Evolutionary conservation across 768 basidiomycete species (phyloP).

Genomic region (Gloeopeniophorella convolvens): DNA sequence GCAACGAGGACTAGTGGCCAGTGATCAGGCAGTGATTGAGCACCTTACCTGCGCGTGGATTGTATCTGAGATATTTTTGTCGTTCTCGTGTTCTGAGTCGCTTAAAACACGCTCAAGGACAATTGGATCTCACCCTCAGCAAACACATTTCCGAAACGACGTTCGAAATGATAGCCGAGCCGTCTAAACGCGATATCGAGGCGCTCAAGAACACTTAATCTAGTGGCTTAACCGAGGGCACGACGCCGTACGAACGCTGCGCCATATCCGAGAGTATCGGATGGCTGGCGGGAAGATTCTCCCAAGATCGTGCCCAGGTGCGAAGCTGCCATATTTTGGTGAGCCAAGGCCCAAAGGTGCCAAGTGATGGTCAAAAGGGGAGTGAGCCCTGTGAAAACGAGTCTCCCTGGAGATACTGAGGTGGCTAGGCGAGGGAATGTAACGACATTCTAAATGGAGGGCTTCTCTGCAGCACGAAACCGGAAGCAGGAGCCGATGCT

Average conservation of each 20-base stretch:
- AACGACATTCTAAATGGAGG: neutral
- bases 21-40: no score
- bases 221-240: neutral
- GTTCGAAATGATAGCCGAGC: neutral
- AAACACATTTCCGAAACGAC: neutral
- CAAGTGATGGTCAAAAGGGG: neutral
- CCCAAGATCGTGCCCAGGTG: neutral
- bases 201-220: slow-evolving; percentile 1
- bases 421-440: neutral
- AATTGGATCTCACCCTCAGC: neutral
- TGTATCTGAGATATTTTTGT: no score
- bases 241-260: neutral
- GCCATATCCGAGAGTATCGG: neutral
- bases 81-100: no score
- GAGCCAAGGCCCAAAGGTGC: neutral
- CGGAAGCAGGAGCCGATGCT: neutral
- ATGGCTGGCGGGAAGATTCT: neutral
- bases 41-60: no score
- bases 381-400: neutral
- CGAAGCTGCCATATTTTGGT: neutral
- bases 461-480: neutral
- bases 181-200: neutral
- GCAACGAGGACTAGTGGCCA: no score
- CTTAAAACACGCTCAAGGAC: neutral
- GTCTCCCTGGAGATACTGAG: neutral